Percentiles rank a stretch among this genome's conserved stretches.
These are phyloP conservation scores for Diaporthe sp. DNA, from an alignment of 2,329 filamentous ascomycete genomes.

Conservation along the genomic window DNA sequence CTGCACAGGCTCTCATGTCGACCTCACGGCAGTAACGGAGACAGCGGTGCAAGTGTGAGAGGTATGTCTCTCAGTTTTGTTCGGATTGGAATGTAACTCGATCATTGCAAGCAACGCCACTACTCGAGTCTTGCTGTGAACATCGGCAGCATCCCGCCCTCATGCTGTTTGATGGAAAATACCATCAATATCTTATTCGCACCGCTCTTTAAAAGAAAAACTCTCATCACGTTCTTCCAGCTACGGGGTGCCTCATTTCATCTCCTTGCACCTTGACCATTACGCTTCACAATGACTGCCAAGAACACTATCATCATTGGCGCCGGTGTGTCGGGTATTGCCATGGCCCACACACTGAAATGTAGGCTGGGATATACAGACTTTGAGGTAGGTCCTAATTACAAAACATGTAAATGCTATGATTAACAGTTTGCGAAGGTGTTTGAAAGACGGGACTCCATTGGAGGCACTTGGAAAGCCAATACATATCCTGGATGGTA, in stretches of 20 bases:
- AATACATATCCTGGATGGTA: conserved; percentile 16
- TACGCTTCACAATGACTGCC: not conserved
- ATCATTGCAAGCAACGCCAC: not conserved
- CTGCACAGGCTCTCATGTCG: not conserved
- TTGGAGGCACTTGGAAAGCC: conserved; percentile 4
- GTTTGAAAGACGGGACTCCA: not conserved
- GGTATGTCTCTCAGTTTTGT: too few relatives aligned
- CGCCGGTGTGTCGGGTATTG: conserved; percentile 16
- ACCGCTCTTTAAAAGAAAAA: not conserved
- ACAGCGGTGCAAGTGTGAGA: not conserved
- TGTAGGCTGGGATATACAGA: not conserved
- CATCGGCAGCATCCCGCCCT: too few relatives aligned
- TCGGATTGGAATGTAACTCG: not conserved
- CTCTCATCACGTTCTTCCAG: not conserved
- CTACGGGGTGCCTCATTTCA: not conserved
- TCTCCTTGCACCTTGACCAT: not conserved
- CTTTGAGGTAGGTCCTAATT: not conserved
- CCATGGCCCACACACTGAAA: conserved; percentile 24
- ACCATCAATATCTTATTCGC: not conserved
- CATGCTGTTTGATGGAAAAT: not conserved
- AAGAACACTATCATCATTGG: conserved; percentile 26
- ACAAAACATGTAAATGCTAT: accelerated
- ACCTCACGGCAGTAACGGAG: not conserved
- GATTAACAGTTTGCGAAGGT: not conserved
- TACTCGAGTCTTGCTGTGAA: not conserved